These are phyloP conservation scores for Aegle marmelos DNA, from an alignment of 345 rosid genomes.

Conservation along the genomic window DNA sequence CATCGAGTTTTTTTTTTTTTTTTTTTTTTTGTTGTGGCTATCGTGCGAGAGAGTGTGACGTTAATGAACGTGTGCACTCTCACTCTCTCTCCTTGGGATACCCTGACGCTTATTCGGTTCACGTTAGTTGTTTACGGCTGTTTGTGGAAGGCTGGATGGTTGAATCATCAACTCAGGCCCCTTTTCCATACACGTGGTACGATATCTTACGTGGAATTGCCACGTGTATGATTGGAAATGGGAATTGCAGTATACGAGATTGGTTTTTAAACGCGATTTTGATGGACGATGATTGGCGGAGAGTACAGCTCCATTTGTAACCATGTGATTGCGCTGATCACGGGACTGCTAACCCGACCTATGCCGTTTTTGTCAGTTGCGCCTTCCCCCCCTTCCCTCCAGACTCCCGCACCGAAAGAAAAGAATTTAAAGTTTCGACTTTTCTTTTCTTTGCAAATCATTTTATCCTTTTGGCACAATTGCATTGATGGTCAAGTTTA, in stretches of 20 bases:
- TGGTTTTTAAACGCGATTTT: background rate
- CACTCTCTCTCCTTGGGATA: background rate
- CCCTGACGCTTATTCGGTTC: background rate
- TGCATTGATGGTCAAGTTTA: background rate
- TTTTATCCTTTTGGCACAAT: background rate
- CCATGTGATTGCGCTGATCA: slow-evolving; percentile 16
- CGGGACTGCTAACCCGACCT: slow-evolving; percentile 22
- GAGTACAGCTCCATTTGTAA: background rate
- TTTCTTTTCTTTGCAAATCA: background rate
- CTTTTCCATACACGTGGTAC: slow-evolving; percentile 16
- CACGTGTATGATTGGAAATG: slow-evolving; percentile 5
- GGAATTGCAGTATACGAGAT: background rate
- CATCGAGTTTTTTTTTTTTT: background rate
- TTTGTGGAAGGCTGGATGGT: background rate
- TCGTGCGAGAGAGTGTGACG: slow-evolving; percentile 21
- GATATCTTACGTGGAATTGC: background rate
- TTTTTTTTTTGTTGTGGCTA: too few species aligned
- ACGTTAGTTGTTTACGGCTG: slow-evolving; percentile 3
- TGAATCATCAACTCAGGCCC: background rate
- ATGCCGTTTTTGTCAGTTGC: background rate
- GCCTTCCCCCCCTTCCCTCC: background rate
- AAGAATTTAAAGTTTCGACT: too few species aligned
- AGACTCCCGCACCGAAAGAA: too few species aligned
- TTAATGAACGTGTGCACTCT: background rate
- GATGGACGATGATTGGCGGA: slow-evolving; percentile 8